Conservation (phyloP, 148 eudicot genomes). For the Arctostaphylos glauca region DNA sequence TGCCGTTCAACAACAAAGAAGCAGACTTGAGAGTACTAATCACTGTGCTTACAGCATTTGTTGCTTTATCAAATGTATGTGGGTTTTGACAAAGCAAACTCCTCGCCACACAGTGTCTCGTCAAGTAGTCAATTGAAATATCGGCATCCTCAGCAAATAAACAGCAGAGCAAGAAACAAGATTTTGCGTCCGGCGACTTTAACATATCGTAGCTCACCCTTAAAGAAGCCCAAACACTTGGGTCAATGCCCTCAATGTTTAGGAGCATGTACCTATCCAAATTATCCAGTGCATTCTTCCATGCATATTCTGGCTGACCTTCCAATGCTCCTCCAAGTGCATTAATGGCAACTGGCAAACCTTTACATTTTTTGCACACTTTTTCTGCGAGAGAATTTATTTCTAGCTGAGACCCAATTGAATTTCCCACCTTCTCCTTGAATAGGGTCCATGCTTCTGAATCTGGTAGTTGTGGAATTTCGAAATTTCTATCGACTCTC, state of each 20-base stretch:
- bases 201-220: constrained; percentile 11
- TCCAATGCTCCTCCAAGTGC: constrained; percentile 7
- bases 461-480: neutral
- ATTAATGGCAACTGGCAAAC: constrained; percentile 13
- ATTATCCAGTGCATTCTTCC: constrained; percentile 1
- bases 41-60: neutral
- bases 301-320: neutral
- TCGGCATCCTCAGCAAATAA: neutral
- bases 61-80: neutral
- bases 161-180: constrained; percentile 13
- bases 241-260: neutral
- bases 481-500: neutral
- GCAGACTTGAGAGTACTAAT: neutral
- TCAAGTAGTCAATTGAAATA: neutral
- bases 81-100: neutral
- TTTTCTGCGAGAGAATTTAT: neutral
- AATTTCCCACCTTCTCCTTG: neutral
- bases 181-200: neutral
- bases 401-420: too few species aligned
- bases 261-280: neutral
- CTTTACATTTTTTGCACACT: constrained; percentile 13
- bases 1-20: constrained; percentile 11
- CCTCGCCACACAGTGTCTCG: constrained; percentile 3
- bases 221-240: neutral
- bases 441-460: neutral